Evolutionary conservation across 139 green algal genomes (phyloP), one percentile per base, ranked within the genome.

Genomic region (Picochlorum sp.): DNA sequence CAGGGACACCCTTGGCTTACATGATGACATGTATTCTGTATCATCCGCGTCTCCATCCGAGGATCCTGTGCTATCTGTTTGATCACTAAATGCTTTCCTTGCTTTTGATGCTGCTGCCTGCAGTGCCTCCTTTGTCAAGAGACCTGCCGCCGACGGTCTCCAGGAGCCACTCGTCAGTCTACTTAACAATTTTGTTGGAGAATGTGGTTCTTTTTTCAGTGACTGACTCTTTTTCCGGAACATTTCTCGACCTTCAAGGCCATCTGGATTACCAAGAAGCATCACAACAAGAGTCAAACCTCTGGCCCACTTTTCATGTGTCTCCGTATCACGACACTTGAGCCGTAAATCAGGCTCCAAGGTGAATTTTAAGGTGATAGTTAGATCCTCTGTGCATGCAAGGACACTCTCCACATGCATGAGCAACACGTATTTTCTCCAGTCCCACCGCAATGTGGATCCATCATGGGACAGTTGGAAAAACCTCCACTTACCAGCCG

Each of bases 271-370:
- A 9, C 68, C 61, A n/a, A 82, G 62, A 14, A 82, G 62, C 23
- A 49, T 57, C 51, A 81, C 49, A 28, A 82, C 59, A 28, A 68
- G 55, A 24, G 55, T 30, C n/a, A 82, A 62, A 11, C 71, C 75
- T 15, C 37, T 45, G 20, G 37, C 41, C 75, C 75, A 82, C 9
- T 61, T 51, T 3, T 26, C 9, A 41, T 70, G 71, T 6, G 56
- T 62, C 11, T 49, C 38, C 1, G 4, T 14, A 50, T 66, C 34
- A 37, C 52, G 37, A 37, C 76, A 81, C 24, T 59, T 59, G 18
- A 82, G 67, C 23, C 56, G 49, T 37, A 82, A 67, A 57, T 82
- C 76, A 11, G 72, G 73, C 30, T 82, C 76, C 37, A 81, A 16
- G 1, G 72, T 57, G 26, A 82, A 71, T 5, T 38, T 45, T 4